phyloP scores from a whole-genome alignment of 2,329 filamentous ascomycete species.

The Mycogone perniciosa region DNA sequence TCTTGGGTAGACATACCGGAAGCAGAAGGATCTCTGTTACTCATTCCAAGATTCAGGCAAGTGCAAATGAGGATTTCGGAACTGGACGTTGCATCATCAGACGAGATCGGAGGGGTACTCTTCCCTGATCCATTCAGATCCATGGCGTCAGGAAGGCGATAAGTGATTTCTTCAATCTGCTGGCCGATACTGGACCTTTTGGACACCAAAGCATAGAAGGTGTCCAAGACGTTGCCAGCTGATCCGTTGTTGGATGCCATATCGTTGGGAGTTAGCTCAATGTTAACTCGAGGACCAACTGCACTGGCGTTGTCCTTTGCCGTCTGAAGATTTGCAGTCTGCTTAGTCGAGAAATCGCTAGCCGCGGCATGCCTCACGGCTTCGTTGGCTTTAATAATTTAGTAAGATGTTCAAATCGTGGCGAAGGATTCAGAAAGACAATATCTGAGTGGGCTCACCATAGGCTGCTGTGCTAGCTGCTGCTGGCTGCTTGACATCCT shows the following conservation, averaged over 20 bases:
- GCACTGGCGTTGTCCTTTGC: not conserved
- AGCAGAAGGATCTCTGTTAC: no score
- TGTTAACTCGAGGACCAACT: not conserved
- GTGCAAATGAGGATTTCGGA: no score
- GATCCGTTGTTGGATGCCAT: not conserved
- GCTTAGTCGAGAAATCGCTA: no score
- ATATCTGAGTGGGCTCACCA: not conserved
- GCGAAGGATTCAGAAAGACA: not conserved
- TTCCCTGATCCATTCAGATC: slow-evolving; percentile 1
- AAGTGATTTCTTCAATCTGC: not conserved
- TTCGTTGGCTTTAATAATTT: not conserved
- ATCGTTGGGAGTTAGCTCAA: not conserved
- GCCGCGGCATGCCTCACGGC: no score
- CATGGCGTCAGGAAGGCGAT: slow-evolving; percentile 1
- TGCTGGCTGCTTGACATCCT: not conserved
- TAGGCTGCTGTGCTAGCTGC: not conserved
- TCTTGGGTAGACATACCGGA: no score
- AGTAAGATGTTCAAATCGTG: not conserved
- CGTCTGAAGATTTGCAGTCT: no score
- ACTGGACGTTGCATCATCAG: not conserved
- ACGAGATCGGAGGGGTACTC: not conserved
- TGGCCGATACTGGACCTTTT: not conserved
- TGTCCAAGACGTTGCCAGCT: slow-evolving; percentile 14
- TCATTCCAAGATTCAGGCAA: no score
- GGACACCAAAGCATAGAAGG: slow-evolving; percentile 15